A percentile compares a stretch with the other conserved stretches of the same genome.
phyloP scores from a whole-genome alignment of 2,329 filamentous ascomycete genomes.

The Claviceps quebecensis region DNA sequence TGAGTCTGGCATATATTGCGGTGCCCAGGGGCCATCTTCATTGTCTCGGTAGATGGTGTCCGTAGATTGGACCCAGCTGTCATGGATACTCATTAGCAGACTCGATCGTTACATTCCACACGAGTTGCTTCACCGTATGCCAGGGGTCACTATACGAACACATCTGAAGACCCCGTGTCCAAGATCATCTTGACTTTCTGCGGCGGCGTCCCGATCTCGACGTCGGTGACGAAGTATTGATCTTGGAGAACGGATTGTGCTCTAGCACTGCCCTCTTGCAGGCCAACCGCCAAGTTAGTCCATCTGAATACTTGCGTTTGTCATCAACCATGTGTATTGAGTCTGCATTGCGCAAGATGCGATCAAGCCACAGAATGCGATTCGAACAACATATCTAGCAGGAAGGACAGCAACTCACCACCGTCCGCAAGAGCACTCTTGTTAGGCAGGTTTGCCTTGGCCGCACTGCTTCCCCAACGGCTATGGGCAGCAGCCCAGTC shows the following conservation, averaged over 20 bases:
- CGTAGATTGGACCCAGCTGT: conserved; percentile 40
- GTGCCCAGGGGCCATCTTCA: conserved; percentile 21
- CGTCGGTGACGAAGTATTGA: conserved; percentile 28
- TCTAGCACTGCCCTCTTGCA: conserved; percentile 11
- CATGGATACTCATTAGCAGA: neutral
- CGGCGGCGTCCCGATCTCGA: conserved; percentile 32
- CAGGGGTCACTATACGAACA: conserved; percentile 40
- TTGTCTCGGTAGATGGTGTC: conserved; percentile 27
- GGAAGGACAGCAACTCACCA: conserved; percentile 11
- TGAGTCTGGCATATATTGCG: conserved; percentile 28
- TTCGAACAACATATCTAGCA: neutral
- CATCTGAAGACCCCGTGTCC: conserved; percentile 40
- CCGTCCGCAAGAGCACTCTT: conserved; percentile 16
- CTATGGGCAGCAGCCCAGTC: conserved; percentile 20
- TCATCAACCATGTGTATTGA: too few species aligned
- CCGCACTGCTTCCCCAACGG: conserved; percentile 20
- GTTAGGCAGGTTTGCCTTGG: conserved; percentile 8
- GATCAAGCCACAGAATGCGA: too few species aligned
- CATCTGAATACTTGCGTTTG: neutral
- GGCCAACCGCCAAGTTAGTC: neutral
- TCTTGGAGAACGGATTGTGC: conserved; percentile 26
- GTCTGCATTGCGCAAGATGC: too few species aligned
- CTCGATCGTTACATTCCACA: too few species aligned
- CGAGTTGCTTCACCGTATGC: neutral
- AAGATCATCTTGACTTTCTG: conserved; percentile 34